A percentile compares a stretch with the other conserved stretches of the same genome.
Conservation (phyloP, 306 rosid species). For the Senna tora region DNA sequence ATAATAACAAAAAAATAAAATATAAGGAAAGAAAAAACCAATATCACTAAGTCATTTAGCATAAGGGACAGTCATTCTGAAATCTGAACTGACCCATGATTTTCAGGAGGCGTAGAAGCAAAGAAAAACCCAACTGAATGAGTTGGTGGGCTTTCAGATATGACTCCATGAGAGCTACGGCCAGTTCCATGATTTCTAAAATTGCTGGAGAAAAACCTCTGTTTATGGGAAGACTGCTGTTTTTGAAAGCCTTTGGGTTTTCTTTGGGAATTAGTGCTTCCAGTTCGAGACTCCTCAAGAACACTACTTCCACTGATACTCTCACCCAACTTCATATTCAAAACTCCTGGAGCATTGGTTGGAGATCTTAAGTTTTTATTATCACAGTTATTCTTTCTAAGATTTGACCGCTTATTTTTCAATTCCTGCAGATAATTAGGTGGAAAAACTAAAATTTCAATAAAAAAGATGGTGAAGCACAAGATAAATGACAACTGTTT, state of each 20-base stretch:
- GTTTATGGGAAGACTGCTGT: conserved; percentile 66
- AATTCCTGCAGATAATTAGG: conserved; percentile 63
- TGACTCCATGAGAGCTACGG: conserved; percentile 62
- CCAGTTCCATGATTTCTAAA: conserved; percentile 72
- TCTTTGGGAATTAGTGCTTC: conserved; percentile 66
- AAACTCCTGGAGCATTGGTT: conserved; percentile 51
- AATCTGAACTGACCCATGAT: conserved; percentile 63
- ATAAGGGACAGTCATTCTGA: conserved; percentile 38
- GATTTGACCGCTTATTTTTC: conserved; percentile 60
- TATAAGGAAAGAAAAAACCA: conserved; percentile 15
- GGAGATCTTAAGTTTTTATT: conserved; percentile 55
- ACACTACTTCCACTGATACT: conserved; percentile 43
- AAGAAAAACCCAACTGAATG: conserved; percentile 93
- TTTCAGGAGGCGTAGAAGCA: conserved; percentile 90
- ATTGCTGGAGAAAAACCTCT: conserved; percentile 82
- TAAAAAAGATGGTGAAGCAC: conserved; percentile 4
- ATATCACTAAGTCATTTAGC: conserved; percentile 26
- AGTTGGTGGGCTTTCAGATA: conserved; percentile 92
- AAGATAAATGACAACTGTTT: background rate
- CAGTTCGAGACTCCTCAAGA: conserved; percentile 52
- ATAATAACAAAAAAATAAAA: background rate
- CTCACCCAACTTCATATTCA: conserved; percentile 62
- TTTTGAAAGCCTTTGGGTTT: conserved; percentile 63
- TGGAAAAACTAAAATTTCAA: conserved; percentile 23
- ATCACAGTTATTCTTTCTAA: conserved; percentile 63